Evolutionary conservation across 768 basidiomycete genomes (phyloP).

Genomic region (Mycena latifolia): DNA sequence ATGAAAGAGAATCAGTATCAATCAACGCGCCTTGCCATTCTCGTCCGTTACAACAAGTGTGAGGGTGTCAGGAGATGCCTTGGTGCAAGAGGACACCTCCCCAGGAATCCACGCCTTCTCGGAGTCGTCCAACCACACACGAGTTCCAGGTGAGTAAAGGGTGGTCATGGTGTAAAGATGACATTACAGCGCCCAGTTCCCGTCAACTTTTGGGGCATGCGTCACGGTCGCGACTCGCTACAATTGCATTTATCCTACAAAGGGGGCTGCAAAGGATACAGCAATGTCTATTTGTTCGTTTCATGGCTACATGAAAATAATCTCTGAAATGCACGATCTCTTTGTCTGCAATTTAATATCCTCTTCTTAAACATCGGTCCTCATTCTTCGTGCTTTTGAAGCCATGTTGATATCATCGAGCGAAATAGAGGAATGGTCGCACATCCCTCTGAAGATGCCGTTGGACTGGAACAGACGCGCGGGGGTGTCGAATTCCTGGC

Average conservation of each 20-base stretch:
- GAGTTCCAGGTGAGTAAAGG: slow-evolving; percentile 86
- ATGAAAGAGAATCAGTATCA: slow-evolving; percentile 47
- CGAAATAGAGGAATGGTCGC: slow-evolving; percentile 82
- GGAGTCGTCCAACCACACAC: slow-evolving; percentile 93
- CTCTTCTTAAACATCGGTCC: not conserved
- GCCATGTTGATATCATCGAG: slow-evolving; percentile 73
- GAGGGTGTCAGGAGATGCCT: slow-evolving; percentile 77
- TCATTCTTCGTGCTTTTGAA: slow-evolving; percentile 41
- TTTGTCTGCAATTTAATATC: not conserved
- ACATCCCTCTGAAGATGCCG: slow-evolving; percentile 90
- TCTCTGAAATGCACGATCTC: no score
- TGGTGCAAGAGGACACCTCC: slow-evolving; percentile 73
- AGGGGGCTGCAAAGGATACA: slow-evolving; percentile 13
- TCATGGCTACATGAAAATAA: slow-evolving; percentile 14
- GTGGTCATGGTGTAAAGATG: slow-evolving; percentile 34
- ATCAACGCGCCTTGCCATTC: slow-evolving; percentile 76
- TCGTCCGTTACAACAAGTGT: slow-evolving; percentile 90
- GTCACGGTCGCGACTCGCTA: not conserved
- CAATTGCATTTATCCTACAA: not conserved
- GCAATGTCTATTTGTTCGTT: slow-evolving; percentile 13
- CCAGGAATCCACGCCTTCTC: slow-evolving; percentile 94
- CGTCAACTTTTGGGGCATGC: slow-evolving; percentile 13
- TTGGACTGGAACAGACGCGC: slow-evolving; percentile 67
- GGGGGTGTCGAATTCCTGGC: slow-evolving; percentile 87
- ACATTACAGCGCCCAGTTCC: slow-evolving; percentile 14